Conservation (phyloP, 345 rosid genomes). For the Eutrema yunnanense region DNA sequence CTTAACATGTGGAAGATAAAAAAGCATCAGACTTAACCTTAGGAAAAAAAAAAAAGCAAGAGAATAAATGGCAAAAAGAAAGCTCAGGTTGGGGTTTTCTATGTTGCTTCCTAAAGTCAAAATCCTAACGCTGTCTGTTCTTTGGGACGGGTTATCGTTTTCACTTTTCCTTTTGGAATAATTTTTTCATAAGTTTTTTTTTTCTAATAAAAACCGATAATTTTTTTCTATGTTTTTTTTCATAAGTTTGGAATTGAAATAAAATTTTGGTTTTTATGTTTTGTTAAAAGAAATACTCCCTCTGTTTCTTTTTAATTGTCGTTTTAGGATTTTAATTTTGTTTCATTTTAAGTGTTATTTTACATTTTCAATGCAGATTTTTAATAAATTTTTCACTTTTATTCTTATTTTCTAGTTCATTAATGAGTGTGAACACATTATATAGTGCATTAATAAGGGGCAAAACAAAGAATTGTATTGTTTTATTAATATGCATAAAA, state of each 20-base stretch:
- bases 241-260: background rate
- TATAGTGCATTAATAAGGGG: too few species aligned
- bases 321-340: too few species aligned
- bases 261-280: background rate
- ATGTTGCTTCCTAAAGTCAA: constrained; percentile 20
- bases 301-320: too few species aligned
- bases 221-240: background rate
- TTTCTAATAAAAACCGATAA: background rate
- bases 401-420: too few species aligned
- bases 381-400: too few species aligned
- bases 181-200: background rate
- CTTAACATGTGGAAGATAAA: background rate
- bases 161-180: background rate
- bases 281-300: too few species aligned
- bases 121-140: constrained; percentile 16
- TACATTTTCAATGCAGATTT: too few species aligned
- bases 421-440: too few species aligned
- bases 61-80: background rate
- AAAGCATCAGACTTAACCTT: background rate
- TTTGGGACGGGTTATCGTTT: background rate
- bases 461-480: too few species aligned
- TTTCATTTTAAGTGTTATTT: too few species aligned
- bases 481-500: too few species aligned
- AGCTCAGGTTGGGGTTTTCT: background rate
- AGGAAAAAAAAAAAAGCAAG: background rate